These are phyloP conservation scores for Hippophae tibetana DNA, from an alignment of 306 rosid species.

Conservation along the genomic window DNA sequence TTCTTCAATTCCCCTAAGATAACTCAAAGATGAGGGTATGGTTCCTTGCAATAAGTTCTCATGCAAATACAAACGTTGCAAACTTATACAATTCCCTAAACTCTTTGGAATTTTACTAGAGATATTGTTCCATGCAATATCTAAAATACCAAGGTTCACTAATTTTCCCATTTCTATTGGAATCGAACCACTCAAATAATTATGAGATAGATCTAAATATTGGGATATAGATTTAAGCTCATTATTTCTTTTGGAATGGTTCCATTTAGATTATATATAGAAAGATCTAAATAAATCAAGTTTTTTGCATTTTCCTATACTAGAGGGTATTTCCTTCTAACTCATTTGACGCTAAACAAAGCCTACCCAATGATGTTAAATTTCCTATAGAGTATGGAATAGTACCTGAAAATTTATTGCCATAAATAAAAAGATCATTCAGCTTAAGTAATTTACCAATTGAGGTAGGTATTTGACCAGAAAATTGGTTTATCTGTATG, in stretches of 20 bases:
- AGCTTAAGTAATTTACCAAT: slow-evolving; percentile 7
- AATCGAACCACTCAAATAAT: slow-evolving; percentile 19
- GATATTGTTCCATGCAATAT: slow-evolving; percentile 17
- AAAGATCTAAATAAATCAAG: background rate
- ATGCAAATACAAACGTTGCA: slow-evolving; percentile 6
- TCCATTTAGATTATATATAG: slow-evolving; percentile 17
- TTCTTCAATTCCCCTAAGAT: slow-evolving; percentile 10
- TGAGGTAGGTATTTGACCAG: slow-evolving; percentile 16
- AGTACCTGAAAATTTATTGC: slow-evolving; percentile 8
- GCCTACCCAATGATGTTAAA: background rate
- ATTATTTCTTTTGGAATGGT: slow-evolving; percentile 16
- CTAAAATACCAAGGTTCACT: slow-evolving; percentile 4
- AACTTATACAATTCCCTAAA: slow-evolving; percentile 9
- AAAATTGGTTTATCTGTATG: slow-evolving; percentile 6
- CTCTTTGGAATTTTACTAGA: slow-evolving; percentile 14
- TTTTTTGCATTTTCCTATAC: slow-evolving; percentile 7
- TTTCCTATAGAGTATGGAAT: slow-evolving; percentile 27
- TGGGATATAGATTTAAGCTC: slow-evolving; percentile 3
- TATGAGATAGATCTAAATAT: slow-evolving; percentile 11
- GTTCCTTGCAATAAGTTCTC: slow-evolving; percentile 17
- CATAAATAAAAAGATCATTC: background rate
- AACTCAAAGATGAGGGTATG: slow-evolving; percentile 13
- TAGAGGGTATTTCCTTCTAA: slow-evolving; percentile 12
- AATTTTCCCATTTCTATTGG: slow-evolving; percentile 14
- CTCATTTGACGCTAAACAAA: background rate